These are phyloP conservation scores for Ascochyta rabiei DNA, from an alignment of 2,329 filamentous ascomycete genomes.

Conservation along the genomic window DNA sequence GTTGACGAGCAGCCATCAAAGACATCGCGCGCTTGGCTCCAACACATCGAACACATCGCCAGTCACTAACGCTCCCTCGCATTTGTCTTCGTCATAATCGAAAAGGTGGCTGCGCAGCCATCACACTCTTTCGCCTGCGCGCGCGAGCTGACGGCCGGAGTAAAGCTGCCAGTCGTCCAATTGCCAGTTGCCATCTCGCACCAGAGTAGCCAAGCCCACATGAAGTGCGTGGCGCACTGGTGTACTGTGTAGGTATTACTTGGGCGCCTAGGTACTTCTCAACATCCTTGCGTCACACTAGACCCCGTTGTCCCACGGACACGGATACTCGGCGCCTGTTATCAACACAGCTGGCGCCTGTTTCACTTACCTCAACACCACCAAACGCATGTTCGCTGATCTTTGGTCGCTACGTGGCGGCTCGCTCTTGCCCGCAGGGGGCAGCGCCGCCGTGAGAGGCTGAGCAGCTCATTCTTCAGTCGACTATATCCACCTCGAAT, in stretches of 20 bases:
- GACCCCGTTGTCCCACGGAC: slow-evolving; percentile 12
- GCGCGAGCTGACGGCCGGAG: neutral
- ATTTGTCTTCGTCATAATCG: slow-evolving; percentile 23
- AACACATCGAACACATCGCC: slow-evolving; percentile 9
- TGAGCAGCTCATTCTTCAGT: slow-evolving; percentile 13
- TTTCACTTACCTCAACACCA: slow-evolving; percentile 20
- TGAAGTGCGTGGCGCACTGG: slow-evolving; percentile 12
- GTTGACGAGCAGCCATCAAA: neutral
- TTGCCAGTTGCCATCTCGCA: too few species aligned
- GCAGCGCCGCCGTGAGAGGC: slow-evolving; percentile 20
- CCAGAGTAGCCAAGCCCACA: slow-evolving; percentile 3
- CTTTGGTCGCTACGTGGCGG: slow-evolving; percentile 27
- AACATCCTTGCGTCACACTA: slow-evolving; percentile 21
- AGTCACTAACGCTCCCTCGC: neutral
- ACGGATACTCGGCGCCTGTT: slow-evolving; percentile 15
- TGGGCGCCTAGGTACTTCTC: slow-evolving; percentile 10
- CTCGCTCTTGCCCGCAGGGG: neutral
- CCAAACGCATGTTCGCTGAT: slow-evolving; percentile 9
- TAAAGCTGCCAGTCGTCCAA: neutral
- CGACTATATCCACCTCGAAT: neutral
- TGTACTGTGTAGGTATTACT: slow-evolving; percentile 9
- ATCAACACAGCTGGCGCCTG: slow-evolving; percentile 10
- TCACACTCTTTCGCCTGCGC: slow-evolving; percentile 9
- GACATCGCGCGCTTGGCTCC: slow-evolving; percentile 17
- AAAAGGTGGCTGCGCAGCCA: slow-evolving; percentile 23